Base-by-base conservation (phyloP, 2,329 filamentous ascomycete species). In the Cryphonectria carpinicola region DNA sequence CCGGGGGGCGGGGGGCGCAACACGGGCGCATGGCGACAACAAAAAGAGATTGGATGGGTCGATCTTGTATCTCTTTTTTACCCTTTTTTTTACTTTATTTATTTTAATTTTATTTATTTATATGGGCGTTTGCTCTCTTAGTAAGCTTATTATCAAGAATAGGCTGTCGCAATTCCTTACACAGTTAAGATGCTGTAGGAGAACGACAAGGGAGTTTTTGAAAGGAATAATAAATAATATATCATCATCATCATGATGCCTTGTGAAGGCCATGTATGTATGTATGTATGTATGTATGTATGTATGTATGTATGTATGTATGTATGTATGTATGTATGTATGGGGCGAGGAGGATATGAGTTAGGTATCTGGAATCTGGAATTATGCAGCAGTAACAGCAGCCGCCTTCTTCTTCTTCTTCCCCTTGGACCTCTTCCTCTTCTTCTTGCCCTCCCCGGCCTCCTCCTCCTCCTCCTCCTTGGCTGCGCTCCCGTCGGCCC, bases 381-480 rank as follows among this genome's bases (percentile, higher is more conserved):
- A 39, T 67, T 64, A 72, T 11, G 67, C 70, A 28, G 46, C 58
- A 19, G 39, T 67, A 22, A 67, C 62, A 11, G 73, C 77, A 17
- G 46, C 7, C 8, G n/a, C n/a, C 74, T 78, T 81, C 72, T 81
- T 83, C 22, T 49, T 49, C 74, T 78, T 81, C 72, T 81, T 83
- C 67, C 79, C 79, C 77, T 82, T 84, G 67, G 58, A 49, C 58
- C 66, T 63, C 60, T 68, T 68, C 35, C 66, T 46, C 46, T 82
- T 84, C 78, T 84, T 86, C 4, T 76, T 77, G 28, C 74, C 76
- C 2, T 74, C 77, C 8, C 78, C 77, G 0, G 75, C 79, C 17
- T 74, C 74, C 56, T 68, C 71, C 61, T 41, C 79, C 17, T 74
- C 74, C 56, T 69, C 71, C 61, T 49, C 8, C 54, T 76, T 76